Conservation (phyloP, 2,329 filamentous ascomycete species). For the Trichoderma koningii region DNA sequence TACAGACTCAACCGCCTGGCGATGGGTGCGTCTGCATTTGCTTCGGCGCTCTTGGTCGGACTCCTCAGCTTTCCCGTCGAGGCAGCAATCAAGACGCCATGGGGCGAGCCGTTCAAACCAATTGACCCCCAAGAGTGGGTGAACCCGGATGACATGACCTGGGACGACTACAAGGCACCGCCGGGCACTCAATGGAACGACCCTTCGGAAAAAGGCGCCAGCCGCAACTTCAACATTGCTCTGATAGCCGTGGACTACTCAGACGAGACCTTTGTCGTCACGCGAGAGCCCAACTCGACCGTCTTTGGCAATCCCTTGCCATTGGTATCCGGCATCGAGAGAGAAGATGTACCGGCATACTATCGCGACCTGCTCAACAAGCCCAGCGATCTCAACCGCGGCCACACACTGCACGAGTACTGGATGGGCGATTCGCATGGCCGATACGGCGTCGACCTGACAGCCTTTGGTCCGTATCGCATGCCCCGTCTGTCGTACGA, state of each 20-base stretch:
- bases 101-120: slow-evolving; percentile 48
- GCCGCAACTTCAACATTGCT: slow-evolving; percentile 58
- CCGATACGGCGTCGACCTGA: slow-evolving; percentile 55
- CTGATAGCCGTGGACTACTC: slow-evolving; percentile 56
- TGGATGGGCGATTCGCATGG: slow-evolving; percentile 60
- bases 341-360: slow-evolving; percentile 51
- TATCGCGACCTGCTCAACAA: slow-evolving; percentile 55
- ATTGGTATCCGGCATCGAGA: slow-evolving; percentile 43
- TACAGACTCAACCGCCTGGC: not conserved
- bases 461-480: slow-evolving; percentile 54
- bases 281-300: slow-evolving; percentile 47
- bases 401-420: slow-evolving; percentile 57
- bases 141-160: slow-evolving; percentile 57
- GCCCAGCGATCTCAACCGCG: slow-evolving; percentile 51
- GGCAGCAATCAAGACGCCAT: not conserved
- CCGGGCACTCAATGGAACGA: slow-evolving; percentile 54
- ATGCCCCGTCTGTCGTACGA: slow-evolving; percentile 51
- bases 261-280: slow-evolving; percentile 53
- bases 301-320: slow-evolving; percentile 55
- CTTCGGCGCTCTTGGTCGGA: not conserved
- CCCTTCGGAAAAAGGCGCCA: slow-evolving; percentile 46
- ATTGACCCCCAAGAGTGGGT: slow-evolving; percentile 56
- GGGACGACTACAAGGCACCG: slow-evolving; percentile 50
- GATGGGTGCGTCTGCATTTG: not conserved
- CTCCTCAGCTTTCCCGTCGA: not conserved